These are phyloP conservation scores for Dictyostelium intermedium DNA, from an alignment of 78 protist genomes.

Conservation along the genomic window DNA sequence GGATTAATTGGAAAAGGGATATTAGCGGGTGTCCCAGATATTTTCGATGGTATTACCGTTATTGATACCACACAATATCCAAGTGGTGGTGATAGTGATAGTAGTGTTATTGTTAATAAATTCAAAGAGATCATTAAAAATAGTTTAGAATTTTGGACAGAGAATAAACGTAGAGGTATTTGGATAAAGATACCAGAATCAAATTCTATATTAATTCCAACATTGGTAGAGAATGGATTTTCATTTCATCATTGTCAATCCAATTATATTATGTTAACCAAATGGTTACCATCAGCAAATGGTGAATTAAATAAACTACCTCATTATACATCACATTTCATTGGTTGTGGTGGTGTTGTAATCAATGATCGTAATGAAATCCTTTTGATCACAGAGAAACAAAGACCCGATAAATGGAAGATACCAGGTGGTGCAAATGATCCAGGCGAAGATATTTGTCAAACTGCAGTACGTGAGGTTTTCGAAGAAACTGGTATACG, in stretches of 20 bases:
- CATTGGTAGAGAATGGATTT: slow-evolving; percentile 32
- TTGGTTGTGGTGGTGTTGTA: slow-evolving; percentile 83
- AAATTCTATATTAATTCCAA: slow-evolving; percentile 36
- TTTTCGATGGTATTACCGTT: slow-evolving; percentile 59
- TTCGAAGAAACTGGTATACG: slow-evolving; percentile 85
- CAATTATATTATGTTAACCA: slow-evolving; percentile 61
- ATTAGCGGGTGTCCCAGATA: slow-evolving; percentile 50
- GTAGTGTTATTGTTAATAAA: not conserved
- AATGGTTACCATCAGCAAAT: slow-evolving; percentile 58
- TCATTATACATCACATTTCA: slow-evolving; percentile 61
- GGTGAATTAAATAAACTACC: slow-evolving; percentile 40
- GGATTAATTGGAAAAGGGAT: not conserved
- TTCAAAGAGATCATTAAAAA: not conserved
- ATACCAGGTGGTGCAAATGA: slow-evolving; percentile 87
- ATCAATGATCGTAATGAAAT: slow-evolving; percentile 78
- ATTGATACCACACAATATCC: slow-evolving; percentile 39
- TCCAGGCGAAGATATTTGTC: slow-evolving; percentile 79
- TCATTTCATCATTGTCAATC: slow-evolving; percentile 79
- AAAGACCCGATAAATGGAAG: slow-evolving; percentile 83
- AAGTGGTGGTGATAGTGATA: not conserved
- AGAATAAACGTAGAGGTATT: slow-evolving; percentile 72
- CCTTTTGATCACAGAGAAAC: slow-evolving; percentile 73
- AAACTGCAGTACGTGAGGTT: slow-evolving; percentile 84
- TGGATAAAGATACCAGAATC: slow-evolving; percentile 68
- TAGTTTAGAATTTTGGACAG: slow-evolving; percentile 52